Evolutionary conservation across 2,329 filamentous ascomycete genomes (phyloP), one percentile per base, ranked within the genome.

Genomic region (Trichoderma endophyticum): DNA sequence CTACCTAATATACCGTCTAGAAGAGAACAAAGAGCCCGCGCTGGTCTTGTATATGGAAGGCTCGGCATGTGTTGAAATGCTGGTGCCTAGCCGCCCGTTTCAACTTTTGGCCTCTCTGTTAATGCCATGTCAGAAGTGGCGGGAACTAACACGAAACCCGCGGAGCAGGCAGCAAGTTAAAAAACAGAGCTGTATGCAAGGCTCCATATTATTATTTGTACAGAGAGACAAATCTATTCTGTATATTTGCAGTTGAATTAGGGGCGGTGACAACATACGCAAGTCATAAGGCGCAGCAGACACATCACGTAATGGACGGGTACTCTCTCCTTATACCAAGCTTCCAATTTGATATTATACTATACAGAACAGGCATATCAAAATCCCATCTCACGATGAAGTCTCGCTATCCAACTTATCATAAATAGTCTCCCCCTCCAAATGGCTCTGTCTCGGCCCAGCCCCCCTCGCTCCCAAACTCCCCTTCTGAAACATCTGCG

Each of bases 401-500:
- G 75, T 72, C 43, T 80, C 77, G 1, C 74, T 72, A 26, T 79
- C 75, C 70, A 83, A 74, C 51, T 72, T 73, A 71, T 82, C 81
- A 54, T 76, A 83, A 28, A 74, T 73, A 6, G 78, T 79, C 73
- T 77, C 76, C 26, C 72, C 78, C 3, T 73, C 67, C 3, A 80
- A 26, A 6, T 76, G 73, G 1, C 34, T 66, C 73, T 82, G 77
- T 24, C 73, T 79, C 14, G 74, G 77, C 0, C 77, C 77, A 28
- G 77, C 75, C 54, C 76, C 77, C n/a, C 77, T 66, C 1, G 74
- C 76, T 26, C 39, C 73, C 7, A 75, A 72, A 39, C 73, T 75
- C 64, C 77, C 74, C 18, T 74, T 75, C 60, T 75, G 71, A 71
- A 78, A 73, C 39, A 88, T 81, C 74, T 83, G 82, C 54, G 79